Conservation (phyloP, 345 rosid genomes). For the Reutealis trisperma region DNA sequence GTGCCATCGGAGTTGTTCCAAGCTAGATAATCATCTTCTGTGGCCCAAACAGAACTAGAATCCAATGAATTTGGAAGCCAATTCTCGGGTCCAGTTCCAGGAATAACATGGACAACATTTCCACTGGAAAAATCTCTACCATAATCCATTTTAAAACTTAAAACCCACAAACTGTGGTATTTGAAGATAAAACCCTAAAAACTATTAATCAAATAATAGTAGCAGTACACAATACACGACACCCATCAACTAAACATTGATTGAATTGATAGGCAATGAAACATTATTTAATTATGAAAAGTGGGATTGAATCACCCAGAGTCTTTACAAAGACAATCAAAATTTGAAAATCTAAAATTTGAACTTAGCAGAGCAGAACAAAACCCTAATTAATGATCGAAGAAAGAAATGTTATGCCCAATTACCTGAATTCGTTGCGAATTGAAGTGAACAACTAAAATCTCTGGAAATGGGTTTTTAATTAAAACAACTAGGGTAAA, state of each 20-base stretch:
- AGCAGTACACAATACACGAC: neutral
- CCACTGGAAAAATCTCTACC: conserved; percentile 45
- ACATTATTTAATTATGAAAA: neutral
- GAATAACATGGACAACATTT: conserved; percentile 65
- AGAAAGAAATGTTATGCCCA: conserved; percentile 3
- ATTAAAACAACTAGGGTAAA: conserved; percentile 12
- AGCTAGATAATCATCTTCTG: conserved; percentile 81
- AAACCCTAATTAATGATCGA: conserved; percentile 38
- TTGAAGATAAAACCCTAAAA: conserved; percentile 8
- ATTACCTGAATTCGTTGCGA: conserved; percentile 14
- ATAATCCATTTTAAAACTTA: conserved; percentile 45
- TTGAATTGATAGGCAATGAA: neutral
- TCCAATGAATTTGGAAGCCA: conserved; percentile 65
- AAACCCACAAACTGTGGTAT: neutral
- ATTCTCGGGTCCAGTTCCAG: conserved; percentile 48
- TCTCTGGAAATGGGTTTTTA: conserved; percentile 33
- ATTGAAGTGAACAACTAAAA: conserved; percentile 16
- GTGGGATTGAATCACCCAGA: neutral
- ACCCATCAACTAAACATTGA: conserved; percentile 8
- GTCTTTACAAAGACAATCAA: neutral
- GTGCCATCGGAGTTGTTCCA: conserved; percentile 49
- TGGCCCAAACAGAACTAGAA: conserved; percentile 68
- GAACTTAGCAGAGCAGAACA: neutral
- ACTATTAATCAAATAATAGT: neutral
- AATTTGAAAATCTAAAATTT: neutral